Evolutionary conservation across 805 yeast species (phyloP), one percentile per base, ranked within the genome.

Genomic region (Maudiozyma barnettii): DNA sequence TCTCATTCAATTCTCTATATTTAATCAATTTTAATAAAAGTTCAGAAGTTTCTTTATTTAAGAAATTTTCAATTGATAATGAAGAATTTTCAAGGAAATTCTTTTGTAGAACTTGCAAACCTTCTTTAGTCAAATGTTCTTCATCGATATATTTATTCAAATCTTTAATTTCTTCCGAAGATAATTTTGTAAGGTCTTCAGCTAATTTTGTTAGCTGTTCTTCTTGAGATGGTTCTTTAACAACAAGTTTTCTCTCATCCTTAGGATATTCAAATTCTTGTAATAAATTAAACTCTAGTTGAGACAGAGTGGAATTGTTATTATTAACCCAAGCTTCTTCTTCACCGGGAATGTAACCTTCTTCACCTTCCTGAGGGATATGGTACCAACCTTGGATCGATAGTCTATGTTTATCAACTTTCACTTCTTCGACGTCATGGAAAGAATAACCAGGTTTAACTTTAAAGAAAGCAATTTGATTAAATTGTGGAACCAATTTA

Each of bases 301-400:
- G 91, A 59, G 84, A 88, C 51, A 89, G 73, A 0, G 96, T 86
- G 39, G 88, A 78, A 0, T 84, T 82, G 55, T 82, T 89, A 1
- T 85, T 80, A 35, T 71, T 77, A 9, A 64, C 56, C 68, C 68
- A 65, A 40, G 55, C 54, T 58, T 82, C 91, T 63, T 87, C 89
- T 60, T 88, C 96, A 5, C 95, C 95, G 35, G 78, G 79, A 18
- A 80, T 75, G 59, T 65, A 91, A 0, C 97, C 98, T 31, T 77
- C 80, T 66, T 93, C 99, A 9, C 95, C 97, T 10, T 69, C 70
- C 63, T 93, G 98, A 3, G 99, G 99, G 45, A 90, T 86, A 65
- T 93, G 99, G 62, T 91, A 95, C 99, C 99, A 95, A 1, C 99
- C 99, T 59, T 93, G 96, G 50, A 93, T 87, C 0, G 96, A 86